phyloP scores from a whole-genome alignment of 495 filamentous ascomycete species.

The Neurospora sp. region DNA sequence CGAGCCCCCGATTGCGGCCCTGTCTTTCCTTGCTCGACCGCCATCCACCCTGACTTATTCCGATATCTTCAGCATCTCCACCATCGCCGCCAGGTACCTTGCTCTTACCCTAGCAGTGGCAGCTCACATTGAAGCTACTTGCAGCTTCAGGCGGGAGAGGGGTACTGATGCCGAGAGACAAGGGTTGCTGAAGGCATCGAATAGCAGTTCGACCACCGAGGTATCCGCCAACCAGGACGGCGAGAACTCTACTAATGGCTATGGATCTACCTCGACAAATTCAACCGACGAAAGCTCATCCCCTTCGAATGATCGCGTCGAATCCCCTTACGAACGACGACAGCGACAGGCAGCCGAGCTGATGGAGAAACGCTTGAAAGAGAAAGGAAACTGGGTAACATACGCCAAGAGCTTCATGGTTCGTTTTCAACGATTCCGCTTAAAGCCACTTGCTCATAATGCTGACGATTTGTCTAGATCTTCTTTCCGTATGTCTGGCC shows the following conservation, averaged over 20 bases:
- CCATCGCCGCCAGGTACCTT: conserved; percentile 23
- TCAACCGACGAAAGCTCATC: conserved; percentile 18
- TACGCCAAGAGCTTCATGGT: conserved; percentile 54
- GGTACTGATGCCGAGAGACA: conserved; percentile 41
- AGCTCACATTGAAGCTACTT: conserved; percentile 21
- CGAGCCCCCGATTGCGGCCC: conserved; percentile 34
- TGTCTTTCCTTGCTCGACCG: conserved; percentile 21
- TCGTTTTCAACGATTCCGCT: conserved; percentile 12
- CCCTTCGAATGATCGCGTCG: conserved; percentile 25
- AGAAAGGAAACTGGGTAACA: conserved; percentile 53
- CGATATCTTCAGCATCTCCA: conserved; percentile 24
- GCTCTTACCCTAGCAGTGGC: conserved; percentile 18
- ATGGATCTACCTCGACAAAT: conserved; percentile 35
- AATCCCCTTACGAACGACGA: conserved; percentile 40
- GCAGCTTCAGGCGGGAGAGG: conserved; percentile 19
- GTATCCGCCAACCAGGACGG: conserved; percentile 12
- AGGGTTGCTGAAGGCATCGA: conserved; percentile 29
- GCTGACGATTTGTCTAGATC: conserved; percentile 25
- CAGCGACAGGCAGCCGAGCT: conserved; percentile 38
- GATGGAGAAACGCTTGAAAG: conserved; percentile 47
- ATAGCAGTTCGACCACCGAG: conserved; percentile 2
- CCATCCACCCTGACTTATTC: conserved; percentile 6
- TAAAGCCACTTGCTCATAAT: not conserved
- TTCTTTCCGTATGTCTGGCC: conserved; percentile 62
- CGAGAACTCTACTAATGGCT: conserved; percentile 24